Evolutionary conservation across 352 stramenopile species (phyloP).

Genomic region (Phytophthora megakarya): DNA sequence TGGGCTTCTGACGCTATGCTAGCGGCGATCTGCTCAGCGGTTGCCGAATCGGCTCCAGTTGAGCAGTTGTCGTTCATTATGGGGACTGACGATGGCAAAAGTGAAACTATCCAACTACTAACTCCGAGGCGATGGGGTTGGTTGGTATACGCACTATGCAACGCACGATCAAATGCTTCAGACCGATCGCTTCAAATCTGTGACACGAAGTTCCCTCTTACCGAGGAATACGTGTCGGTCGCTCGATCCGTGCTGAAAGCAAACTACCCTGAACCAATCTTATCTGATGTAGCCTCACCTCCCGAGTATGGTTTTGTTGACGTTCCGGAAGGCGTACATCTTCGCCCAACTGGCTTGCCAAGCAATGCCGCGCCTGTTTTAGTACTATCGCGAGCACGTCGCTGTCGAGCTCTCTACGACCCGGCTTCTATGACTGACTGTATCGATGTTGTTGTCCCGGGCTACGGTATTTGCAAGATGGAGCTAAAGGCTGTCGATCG

Average conservation of each 20-base stretch:
- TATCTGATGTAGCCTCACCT: neutral
- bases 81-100: neutral
- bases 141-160: neutral
- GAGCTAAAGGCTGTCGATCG: neutral
- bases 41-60: neutral
- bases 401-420: slow-evolving; percentile 2
- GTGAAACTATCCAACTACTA: neutral
- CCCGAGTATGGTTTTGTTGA: slow-evolving; percentile 4
- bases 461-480: slow-evolving; percentile 3
- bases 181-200: neutral
- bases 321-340: neutral
- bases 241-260: neutral
- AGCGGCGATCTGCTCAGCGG: slow-evolving; percentile 1
- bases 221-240: neutral
- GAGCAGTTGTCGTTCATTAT: neutral
- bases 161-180: neutral
- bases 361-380: neutral
- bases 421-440: neutral
- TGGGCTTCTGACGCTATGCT: slow-evolving; percentile 1
- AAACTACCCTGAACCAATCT: slow-evolving; percentile 1
- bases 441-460: slow-evolving; percentile 1
- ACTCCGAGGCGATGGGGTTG: neutral
- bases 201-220: neutral
- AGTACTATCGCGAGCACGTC: neutral
- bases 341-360: neutral